Evolutionary conservation across 306 rosid genomes (phyloP), one percentile per base, ranked within the genome.

Genomic region (Cicer bijugum): DNA sequence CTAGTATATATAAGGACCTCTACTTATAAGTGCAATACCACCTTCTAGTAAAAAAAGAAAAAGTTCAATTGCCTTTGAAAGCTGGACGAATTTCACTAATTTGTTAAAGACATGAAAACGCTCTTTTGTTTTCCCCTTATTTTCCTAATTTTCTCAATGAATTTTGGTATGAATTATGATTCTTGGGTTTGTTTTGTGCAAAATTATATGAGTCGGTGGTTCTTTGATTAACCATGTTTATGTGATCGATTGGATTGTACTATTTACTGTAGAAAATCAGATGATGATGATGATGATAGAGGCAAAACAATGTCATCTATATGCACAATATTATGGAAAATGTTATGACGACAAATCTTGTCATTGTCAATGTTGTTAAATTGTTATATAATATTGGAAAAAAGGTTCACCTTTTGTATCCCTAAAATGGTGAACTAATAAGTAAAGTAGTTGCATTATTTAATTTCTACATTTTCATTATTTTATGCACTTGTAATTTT

Each of bases 291-390:
- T n/a, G n/a, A n/a, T n/a, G n/a, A n/a, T 3, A 0, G 43, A 33
- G 6, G 43, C 65, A 59, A 0, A 6, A 59, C 1, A 12, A 6
- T 59, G 65, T 1, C 5, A 4, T 28, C 0, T 6, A 15, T 28
- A 17, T 62, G n/a, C n/a, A n/a, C n/a, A n/a, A n/a, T n/a, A n/a
- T n/a, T n/a, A n/a, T n/a, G n/a, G n/a, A n/a, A n/a, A n/a, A n/a
- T n/a, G n/a, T n/a, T n/a, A n/a, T n/a, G n/a, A n/a, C n/a, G n/a
- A n/a, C n/a, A n/a, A n/a, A n/a, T n/a, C n/a, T n/a, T n/a, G 68
- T 40, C 35, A 63, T 10, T 39, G 48, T 16, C 4, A 39, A 8
- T 63, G 69, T 63, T 63, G 69, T 63, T 59, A 59, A 59, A 56
- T 23, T 56, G 39, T 23, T 10, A 8, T 55, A 20, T 11, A 57